These are phyloP conservation scores for Gypsophila paniculata DNA, from an alignment of 179 eudicot genomes.

Conservation along the genomic window DNA sequence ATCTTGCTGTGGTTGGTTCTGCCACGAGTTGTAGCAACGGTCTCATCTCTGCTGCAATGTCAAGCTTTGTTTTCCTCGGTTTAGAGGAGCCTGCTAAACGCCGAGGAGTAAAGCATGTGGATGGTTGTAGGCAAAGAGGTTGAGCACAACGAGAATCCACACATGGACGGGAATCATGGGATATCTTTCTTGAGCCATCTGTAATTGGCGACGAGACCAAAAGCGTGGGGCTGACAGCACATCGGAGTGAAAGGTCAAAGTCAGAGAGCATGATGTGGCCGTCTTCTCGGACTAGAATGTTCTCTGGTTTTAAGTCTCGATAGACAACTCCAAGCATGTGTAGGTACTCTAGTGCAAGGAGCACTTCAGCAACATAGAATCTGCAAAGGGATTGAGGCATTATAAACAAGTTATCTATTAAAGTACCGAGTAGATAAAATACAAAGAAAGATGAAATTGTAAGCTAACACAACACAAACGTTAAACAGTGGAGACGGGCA, in stretches of 20 bases:
- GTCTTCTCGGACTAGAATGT: slow-evolving; percentile 50
- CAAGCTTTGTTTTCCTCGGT: slow-evolving; percentile 34
- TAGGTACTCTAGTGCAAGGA: slow-evolving; percentile 50
- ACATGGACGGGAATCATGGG: slow-evolving; percentile 29
- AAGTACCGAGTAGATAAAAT: background rate
- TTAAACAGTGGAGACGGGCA: too few relatives aligned
- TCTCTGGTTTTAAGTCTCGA: slow-evolving; percentile 48
- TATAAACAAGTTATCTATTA: background rate
- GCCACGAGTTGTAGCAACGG: slow-evolving; percentile 42
- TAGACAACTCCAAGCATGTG: slow-evolving; percentile 53
- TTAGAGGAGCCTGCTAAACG: slow-evolving; percentile 24
- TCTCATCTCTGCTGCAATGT: slow-evolving; percentile 31
- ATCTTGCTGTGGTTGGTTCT: slow-evolving; percentile 57
- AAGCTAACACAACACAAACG: background rate
- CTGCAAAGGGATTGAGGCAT: slow-evolving; percentile 22
- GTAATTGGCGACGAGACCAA: slow-evolving; percentile 36
- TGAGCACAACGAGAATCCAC: slow-evolving; percentile 34
- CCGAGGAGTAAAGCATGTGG: slow-evolving; percentile 44
- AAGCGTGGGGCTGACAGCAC: slow-evolving; percentile 45
- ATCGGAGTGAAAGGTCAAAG: slow-evolving; percentile 46
- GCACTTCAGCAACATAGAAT: slow-evolving; percentile 49
- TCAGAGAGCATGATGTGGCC: slow-evolving; percentile 55
- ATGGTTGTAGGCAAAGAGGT: slow-evolving; percentile 46
- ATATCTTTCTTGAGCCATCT: slow-evolving; percentile 28
- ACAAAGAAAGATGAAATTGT: background rate